Conservation (phyloP, 805 yeast species). For the Cyberlindnera suaveolens region DNA sequence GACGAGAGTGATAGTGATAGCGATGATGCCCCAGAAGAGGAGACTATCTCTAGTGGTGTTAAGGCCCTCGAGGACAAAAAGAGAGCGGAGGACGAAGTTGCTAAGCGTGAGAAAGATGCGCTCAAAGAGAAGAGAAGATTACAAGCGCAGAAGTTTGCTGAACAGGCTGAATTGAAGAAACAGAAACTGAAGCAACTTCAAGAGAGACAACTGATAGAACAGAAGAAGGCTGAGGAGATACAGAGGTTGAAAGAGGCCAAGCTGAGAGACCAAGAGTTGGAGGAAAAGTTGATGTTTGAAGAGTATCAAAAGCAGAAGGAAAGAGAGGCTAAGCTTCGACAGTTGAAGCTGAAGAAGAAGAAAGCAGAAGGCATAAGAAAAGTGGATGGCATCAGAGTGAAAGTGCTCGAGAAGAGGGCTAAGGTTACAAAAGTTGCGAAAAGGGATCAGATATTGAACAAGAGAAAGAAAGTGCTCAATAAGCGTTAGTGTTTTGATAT, state of each 20-base stretch:
- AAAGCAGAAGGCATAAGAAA: slow-evolving; percentile 11
- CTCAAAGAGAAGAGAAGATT: slow-evolving; percentile 23
- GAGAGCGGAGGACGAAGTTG: slow-evolving; percentile 23
- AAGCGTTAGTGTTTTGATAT: slow-evolving; percentile 3
- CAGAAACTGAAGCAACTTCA: slow-evolving; percentile 14
- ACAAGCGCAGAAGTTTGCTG: slow-evolving; percentile 18
- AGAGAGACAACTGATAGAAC: slow-evolving; percentile 15
- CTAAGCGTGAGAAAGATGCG: slow-evolving; percentile 19
- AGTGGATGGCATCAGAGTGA: slow-evolving; percentile 20
- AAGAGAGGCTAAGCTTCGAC: slow-evolving; percentile 13
- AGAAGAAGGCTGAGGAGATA: slow-evolving; percentile 16
- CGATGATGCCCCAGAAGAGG: slow-evolving; percentile 50
- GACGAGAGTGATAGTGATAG: slow-evolving; percentile 21
- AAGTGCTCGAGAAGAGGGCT: slow-evolving; percentile 12
- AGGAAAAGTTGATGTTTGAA: slow-evolving; percentile 12
- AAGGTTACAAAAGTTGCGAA: slow-evolving; percentile 8
- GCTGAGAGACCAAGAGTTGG: slow-evolving; percentile 12
- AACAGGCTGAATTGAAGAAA: slow-evolving; percentile 21
- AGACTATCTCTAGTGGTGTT: slow-evolving; percentile 25
- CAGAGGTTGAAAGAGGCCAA: slow-evolving; percentile 10
- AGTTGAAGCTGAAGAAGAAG: slow-evolving; percentile 7
- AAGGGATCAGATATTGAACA: slow-evolving; percentile 18
- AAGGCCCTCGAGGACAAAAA: slow-evolving; percentile 14
- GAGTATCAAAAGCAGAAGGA: slow-evolving; percentile 12
- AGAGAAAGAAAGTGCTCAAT: slow-evolving; percentile 22